Conservation (phyloP, 192 early-diverging fungal species). For the Coemansia guatemalensis region DNA sequence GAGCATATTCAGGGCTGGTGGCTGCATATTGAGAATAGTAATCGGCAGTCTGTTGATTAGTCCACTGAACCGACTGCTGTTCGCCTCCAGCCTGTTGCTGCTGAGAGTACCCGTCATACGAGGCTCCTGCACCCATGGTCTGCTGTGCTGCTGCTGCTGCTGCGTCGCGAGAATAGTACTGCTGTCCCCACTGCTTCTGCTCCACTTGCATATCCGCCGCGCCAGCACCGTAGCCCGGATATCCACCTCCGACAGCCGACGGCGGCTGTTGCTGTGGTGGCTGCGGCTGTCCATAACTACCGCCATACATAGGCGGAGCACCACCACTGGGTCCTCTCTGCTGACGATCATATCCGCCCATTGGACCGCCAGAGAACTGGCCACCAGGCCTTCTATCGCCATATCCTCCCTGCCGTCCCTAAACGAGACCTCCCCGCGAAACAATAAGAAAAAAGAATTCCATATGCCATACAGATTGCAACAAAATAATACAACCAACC, state of each 20-base stretch:
- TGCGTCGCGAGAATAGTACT: constrained; percentile 8
- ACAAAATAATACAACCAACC: not conserved
- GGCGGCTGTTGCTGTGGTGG: constrained; percentile 7
- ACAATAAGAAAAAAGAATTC: not conserved
- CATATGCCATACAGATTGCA: constrained; percentile 6
- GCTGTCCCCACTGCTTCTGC: constrained; percentile 21
- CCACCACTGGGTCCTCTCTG: not conserved
- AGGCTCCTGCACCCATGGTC: not conserved
- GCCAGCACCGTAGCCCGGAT: constrained; percentile 11
- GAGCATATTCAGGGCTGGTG: constrained; percentile 48
- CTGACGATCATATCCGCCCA: constrained; percentile 28
- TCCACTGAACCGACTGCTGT: constrained; percentile 44
- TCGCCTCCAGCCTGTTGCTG: constrained; percentile 20
- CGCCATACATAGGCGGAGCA: not conserved
- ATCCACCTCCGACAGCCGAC: constrained; percentile 2
- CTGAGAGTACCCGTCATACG: not conserved
- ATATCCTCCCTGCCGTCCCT: constrained; percentile 23
- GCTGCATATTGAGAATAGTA: constrained; percentile 50
- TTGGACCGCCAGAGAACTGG: constrained; percentile 6
- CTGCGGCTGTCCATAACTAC: constrained; percentile 1
- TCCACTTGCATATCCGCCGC: constrained; percentile 10
- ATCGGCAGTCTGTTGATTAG: constrained; percentile 50
- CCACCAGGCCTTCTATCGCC: constrained; percentile 22
- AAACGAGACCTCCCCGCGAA: not conserved
- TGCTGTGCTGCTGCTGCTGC: constrained; percentile 23